A percentile compares a stretch with the other conserved stretches of the same genome.
Conservation (phyloP, 257 asterid species). For the Petrea volubilis region DNA sequence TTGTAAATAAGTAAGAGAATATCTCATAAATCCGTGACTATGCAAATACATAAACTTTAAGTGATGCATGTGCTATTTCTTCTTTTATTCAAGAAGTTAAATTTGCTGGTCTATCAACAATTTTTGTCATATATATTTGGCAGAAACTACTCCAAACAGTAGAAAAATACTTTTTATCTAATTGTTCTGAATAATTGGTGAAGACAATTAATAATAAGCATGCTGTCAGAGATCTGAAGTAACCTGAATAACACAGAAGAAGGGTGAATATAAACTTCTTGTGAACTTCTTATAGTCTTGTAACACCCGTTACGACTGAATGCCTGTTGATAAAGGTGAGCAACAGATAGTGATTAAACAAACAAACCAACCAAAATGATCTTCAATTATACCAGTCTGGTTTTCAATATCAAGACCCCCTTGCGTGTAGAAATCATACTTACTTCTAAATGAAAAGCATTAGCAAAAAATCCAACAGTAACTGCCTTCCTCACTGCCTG, state of each 20-base stretch:
- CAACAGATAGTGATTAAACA: slow-evolving; percentile 19
- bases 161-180: not conserved
- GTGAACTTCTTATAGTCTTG: slow-evolving; percentile 87
- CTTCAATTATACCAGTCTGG: not conserved
- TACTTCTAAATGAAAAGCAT: slow-evolving; percentile 93
- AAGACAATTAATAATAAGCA: not conserved
- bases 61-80: too few species aligned
- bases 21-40: too few species aligned
- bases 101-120: too few species aligned
- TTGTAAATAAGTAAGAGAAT: too few species aligned
- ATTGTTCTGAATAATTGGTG: not conserved
- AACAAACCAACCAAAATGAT: not conserved
- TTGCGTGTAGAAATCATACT: slow-evolving; percentile 30
- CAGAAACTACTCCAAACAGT: too few species aligned
- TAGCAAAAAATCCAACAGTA: slow-evolving; percentile 86
- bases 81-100: too few species aligned
- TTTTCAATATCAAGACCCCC: not conserved
- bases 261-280: slow-evolving; percentile 94
- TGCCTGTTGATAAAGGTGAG: slow-evolving; percentile 46
- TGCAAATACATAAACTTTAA: too few species aligned
- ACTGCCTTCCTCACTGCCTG: slow-evolving; percentile 93
- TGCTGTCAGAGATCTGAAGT: slow-evolving; percentile 12
- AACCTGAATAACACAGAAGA: slow-evolving; percentile 95
- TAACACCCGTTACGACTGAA: slow-evolving; percentile 86
- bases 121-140: too few species aligned